Conservation (phyloP, 1,284 basidiomycete species). For the Rhodofomes roseus region DNA sequence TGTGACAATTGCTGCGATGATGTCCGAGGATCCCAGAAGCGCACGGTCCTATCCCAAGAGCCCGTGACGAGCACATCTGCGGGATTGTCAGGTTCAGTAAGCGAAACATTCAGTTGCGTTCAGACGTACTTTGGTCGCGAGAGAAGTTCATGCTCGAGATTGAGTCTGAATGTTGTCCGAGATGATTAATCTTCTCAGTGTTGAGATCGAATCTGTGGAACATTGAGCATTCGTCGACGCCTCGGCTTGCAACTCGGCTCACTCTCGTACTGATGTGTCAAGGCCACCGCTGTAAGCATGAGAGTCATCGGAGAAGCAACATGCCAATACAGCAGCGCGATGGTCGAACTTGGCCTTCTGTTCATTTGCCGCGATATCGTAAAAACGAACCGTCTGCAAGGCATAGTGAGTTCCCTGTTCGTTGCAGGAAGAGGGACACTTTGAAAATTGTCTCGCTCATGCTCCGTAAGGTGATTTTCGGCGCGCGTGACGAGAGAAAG, state of each 20-base stretch:
- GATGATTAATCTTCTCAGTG: conserved; percentile 54
- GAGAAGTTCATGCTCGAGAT: conserved; percentile 63
- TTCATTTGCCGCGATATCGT: conserved; percentile 61
- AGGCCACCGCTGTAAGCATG: conserved; percentile 73
- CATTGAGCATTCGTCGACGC: background rate
- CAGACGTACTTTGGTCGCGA: conserved; percentile 46
- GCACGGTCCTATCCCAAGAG: conserved; percentile 87
- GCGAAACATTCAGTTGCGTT: background rate
- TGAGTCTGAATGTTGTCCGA: conserved; percentile 66
- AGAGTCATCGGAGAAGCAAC: conserved; percentile 59
- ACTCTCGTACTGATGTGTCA: conserved; percentile 74
- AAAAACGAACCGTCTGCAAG: conserved; percentile 67
- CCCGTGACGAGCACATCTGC: conserved; percentile 76
- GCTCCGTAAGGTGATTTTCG: background rate
- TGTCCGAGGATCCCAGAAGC: conserved; percentile 83
- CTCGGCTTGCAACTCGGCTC: conserved; percentile 21
- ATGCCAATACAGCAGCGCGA: conserved; percentile 68
- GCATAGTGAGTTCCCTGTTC: background rate
- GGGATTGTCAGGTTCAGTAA: conserved; percentile 1
- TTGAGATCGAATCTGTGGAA: conserved; percentile 54
- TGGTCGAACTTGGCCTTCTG: conserved; percentile 76
- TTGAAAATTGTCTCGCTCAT: background rate
- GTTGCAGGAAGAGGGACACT: background rate
- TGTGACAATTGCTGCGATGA: conserved; percentile 60
- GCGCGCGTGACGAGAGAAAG: background rate